Base-by-base conservation (phyloP, 192 early-diverging fungal genomes). In the Coemansia sp. region DNA sequence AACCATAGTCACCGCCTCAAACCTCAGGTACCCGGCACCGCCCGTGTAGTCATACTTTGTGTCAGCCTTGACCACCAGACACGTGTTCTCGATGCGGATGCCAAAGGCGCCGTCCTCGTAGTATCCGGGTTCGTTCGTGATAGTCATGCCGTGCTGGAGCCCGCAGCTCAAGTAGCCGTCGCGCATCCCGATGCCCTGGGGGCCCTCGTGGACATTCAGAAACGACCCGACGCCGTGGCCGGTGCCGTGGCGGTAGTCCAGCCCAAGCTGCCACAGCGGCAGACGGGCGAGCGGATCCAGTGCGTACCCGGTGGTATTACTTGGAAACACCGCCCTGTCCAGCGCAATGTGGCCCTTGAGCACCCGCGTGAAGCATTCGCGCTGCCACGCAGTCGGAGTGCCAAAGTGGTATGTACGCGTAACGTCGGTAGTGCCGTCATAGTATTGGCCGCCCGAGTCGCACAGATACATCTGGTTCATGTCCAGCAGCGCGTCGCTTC, bases 61-160 rank as follows among this genome's bases (percentile, higher is more conserved):
- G 5, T 90, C 73, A 0, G 72, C 87, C 51, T 91, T 84, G 55
- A 87, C 87, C 22, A 98, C 89, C 45, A 99, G 68, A 62, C 97
- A 79, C 40, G 97, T 89, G 72, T 95, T 97, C 78, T 99, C 97
- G 70, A 98, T 96, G 70, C 97, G 93, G 69, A 98, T 97, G 63
- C 97, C 97, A 76, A 98, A 99, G 41, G 87, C 83, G 22, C 94
- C 95, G 77, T 99, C 95, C 76, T 97, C 89, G 73, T 99, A 99
- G 85, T 93, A 99, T 1, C 97, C 97, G 18, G 97, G 97, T 78
- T 99, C 94, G 73, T 99, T 93, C 18, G 97, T 95, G 41, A 99
- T 89, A 1, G 92, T 95, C 97, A 99, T 99, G 16, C 95, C 95
- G 8, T 88, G 85, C 43, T 86, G 87, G 43, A 99, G 82, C 4